Evolutionary conservation across 2,329 filamentous ascomycete species (phyloP), one percentile per base, ranked within the genome.

Genomic region (Aspergillus hortae): DNA sequence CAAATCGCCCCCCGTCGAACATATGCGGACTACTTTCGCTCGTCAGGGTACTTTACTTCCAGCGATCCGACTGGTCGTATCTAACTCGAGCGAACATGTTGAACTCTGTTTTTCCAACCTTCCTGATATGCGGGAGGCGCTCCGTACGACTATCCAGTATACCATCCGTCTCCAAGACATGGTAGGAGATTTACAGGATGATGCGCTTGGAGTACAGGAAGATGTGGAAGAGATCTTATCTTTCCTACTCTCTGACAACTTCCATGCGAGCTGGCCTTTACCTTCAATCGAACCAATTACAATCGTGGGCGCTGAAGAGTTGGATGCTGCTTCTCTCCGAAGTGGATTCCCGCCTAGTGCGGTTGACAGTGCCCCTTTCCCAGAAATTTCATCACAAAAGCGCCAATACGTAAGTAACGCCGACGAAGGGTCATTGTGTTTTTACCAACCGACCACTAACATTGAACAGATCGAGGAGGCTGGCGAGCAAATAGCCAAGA

Each of bases 11-110:
- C 69, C 69, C 11, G 61, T 75, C 15, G 65, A 70, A 48, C 68
- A 71, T 47, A 66, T 75, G 46, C 66, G 69, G 49, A 73, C 63
- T 23, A 71, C 61, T 17, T 70, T 61, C 60, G 66, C 66, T 53
- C 66, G 60, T 4, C 62, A 66, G 48, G 67, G 62, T 19, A 60
- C 59, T 36, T 61, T 74, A 41, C 60, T 77, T 19, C 75, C 75
- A 2, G 70, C 76, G 38, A 65, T 78, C 42, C 72, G 73, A 50
- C 61, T 77, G 6, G 56, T 77, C 27, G 64, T 77, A 17, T 65
- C 73, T n/a, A 78, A 77, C 54, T 72, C 73, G 1, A 70, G 69
- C 36, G 75, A 78, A 52, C 75, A 78, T 56, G 70, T 77, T 35
- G 68, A 72, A 48, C 66, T 67, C 40, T 77, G 74, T 54, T 64